These are phyloP conservation scores for Hymenoscyphus scutula DNA, from an alignment of 2,329 filamentous ascomycete species.

Conservation along the genomic window DNA sequence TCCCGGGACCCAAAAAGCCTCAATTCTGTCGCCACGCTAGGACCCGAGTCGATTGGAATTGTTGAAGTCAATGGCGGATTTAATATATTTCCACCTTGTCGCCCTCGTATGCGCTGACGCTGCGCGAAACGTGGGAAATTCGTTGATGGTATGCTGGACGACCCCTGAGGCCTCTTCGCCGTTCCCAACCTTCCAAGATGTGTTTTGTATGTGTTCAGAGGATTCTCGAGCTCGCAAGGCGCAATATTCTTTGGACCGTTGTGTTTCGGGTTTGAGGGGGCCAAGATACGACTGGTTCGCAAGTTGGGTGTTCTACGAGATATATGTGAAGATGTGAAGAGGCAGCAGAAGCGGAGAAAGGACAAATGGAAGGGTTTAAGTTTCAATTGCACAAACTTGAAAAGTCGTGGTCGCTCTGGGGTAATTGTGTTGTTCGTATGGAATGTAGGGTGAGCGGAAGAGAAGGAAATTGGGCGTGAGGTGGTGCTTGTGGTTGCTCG, in stretches of 20 bases:
- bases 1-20: background rate
- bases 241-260: background rate
- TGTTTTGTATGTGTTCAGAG: background rate
- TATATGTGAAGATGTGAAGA: background rate
- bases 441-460: background rate
- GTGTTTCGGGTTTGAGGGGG: background rate
- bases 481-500: background rate
- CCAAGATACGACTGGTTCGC: background rate
- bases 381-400: conserved; percentile 2
- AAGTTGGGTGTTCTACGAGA: conserved; percentile 1
- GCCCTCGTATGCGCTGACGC: conserved; percentile 1
- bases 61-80: background rate
- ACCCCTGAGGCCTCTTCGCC: background rate
- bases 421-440: conserved; percentile 1
- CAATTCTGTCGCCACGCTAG: background rate
- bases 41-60: background rate
- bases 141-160: background rate
- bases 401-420: background rate
- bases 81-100: background rate
- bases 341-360: background rate
- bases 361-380: background rate
- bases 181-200: background rate
- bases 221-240: background rate
- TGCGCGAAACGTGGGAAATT: background rate
- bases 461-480: background rate